Evolutionary conservation across 805 yeast genomes (phyloP).

Genomic region (Metschnikowia hibisci): DNA sequence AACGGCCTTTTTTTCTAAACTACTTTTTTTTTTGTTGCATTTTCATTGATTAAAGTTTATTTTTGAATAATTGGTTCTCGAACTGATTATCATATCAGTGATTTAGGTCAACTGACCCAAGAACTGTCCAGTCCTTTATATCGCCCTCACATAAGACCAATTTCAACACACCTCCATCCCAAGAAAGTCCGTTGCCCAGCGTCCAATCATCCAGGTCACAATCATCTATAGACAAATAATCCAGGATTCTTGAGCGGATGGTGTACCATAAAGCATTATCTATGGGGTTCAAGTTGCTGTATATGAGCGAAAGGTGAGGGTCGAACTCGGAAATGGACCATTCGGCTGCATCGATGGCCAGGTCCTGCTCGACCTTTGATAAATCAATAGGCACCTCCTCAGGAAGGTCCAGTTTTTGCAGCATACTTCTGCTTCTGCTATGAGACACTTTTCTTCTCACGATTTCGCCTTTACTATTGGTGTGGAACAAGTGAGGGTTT

Average conservation of each 20-base stretch:
- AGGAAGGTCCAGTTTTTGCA: constrained; percentile 18
- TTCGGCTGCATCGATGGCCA: constrained; percentile 45
- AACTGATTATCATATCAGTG: not conserved
- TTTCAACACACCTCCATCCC: constrained; percentile 68
- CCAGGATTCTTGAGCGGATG: constrained; percentile 61
- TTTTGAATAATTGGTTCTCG: too few relatives aligned
- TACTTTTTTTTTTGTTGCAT: too few relatives aligned
- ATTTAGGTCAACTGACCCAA: constrained; percentile 51
- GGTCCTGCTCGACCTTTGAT: constrained; percentile 31
- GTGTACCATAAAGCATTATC: constrained; percentile 63
- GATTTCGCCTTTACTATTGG: constrained; percentile 29
- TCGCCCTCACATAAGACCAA: constrained; percentile 72
- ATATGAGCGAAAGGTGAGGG: constrained; percentile 72
- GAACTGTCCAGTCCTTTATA: constrained; percentile 60
- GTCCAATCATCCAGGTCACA: constrained; percentile 34
- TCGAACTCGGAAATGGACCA: constrained; percentile 59
- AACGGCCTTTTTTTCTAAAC: too few relatives aligned
- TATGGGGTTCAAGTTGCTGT: constrained; percentile 61
- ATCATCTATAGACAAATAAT: constrained; percentile 51
- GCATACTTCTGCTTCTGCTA: constrained; percentile 6
- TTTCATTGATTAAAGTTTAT: too few relatives aligned
- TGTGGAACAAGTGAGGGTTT: constrained; percentile 39
- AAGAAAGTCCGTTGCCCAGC: constrained; percentile 41
- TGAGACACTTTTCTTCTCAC: constrained; percentile 22
- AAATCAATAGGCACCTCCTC: constrained; percentile 25